Evolutionary conservation across 2,329 filamentous ascomycete species (phyloP).

Genomic region (Pyrenochaeta sp.): DNA sequence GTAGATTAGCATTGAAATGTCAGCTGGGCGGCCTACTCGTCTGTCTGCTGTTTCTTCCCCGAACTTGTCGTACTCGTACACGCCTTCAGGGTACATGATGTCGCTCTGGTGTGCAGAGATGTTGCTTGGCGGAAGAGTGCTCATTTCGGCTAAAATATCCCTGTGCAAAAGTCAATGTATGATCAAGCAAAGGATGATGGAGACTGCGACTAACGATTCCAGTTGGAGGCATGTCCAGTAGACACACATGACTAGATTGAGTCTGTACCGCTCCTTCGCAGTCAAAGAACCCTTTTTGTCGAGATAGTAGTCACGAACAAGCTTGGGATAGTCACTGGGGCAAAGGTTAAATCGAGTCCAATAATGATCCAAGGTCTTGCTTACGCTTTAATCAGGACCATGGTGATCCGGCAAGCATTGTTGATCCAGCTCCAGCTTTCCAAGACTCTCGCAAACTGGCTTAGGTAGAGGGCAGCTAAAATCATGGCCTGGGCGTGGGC

Average conservation of each 20-base stretch:
- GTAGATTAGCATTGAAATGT: conserved; percentile 64
- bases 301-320: conserved; percentile 32
- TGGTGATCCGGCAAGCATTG: conserved; percentile 66
- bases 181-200: not conserved
- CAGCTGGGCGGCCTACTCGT: conserved; percentile 41
- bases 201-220: conserved; percentile 69
- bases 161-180: conserved; percentile 54
- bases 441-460: conserved; percentile 84
- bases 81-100: conserved; percentile 72
- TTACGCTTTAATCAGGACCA: conserved; percentile 78
- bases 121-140: conserved; percentile 66
- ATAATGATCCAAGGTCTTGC: not conserved
- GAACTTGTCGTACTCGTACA: conserved; percentile 57
- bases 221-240: conserved; percentile 96
- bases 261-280: conserved; percentile 39
- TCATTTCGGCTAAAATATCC: conserved; percentile 90
- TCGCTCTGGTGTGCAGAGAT: conserved; percentile 66
- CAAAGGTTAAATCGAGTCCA: conserved; percentile 2
- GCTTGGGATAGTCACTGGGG: conserved; percentile 48
- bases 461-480: conserved; percentile 86
- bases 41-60: conserved; percentile 23
- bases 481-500: conserved; percentile 86
- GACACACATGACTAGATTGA: conserved; percentile 65
- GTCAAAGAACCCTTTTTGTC: conserved; percentile 19
- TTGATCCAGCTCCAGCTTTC: conserved; percentile 81